These are phyloP conservation scores for Helotiales sp. DNA, from an alignment of 2,329 filamentous ascomycete genomes.

Conservation along the genomic window DNA sequence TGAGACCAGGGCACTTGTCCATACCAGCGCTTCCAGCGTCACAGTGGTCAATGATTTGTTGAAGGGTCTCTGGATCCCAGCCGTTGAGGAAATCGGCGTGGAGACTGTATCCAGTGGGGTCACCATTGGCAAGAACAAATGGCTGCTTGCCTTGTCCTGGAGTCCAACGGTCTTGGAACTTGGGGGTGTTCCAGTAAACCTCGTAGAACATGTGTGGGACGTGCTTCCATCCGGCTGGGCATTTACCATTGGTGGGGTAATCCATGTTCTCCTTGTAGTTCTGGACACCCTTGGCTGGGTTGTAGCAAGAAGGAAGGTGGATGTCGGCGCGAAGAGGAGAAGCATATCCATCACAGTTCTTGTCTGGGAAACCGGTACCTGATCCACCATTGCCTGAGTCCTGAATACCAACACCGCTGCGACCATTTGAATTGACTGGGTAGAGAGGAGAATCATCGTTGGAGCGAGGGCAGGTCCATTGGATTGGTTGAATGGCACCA, in stretches of 20 bases:
- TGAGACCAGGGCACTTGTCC: conserved; percentile 64
- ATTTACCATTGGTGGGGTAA: conserved; percentile 76
- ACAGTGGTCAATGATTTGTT: conserved; percentile 75
- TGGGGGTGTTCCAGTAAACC: conserved; percentile 79
- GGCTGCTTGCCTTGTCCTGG: conserved; percentile 64
- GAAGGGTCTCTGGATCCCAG: conserved; percentile 73
- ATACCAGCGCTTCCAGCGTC: conserved; percentile 63
- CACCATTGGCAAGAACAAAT: conserved; percentile 82
- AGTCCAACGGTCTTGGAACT: conserved; percentile 66
- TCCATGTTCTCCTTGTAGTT: conserved; percentile 71
- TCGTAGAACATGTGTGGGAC: conserved; percentile 82
- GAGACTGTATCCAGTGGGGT: conserved; percentile 75
- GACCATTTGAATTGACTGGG: conserved; percentile 59
- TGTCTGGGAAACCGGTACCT: conserved; percentile 71
- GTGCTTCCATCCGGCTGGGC: conserved; percentile 72
- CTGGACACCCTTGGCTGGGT: conserved; percentile 61
- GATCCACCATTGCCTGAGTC: conserved; percentile 59
- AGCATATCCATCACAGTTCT: conserved; percentile 66
- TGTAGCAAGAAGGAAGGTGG: conserved; percentile 90
- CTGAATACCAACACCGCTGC: conserved; percentile 56
- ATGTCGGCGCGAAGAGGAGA: conserved; percentile 78
- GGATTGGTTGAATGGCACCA: conserved; percentile 58
- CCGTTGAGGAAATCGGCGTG: conserved; percentile 82
- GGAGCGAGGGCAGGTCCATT: conserved; percentile 64
- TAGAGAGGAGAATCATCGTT: conserved; percentile 57